Percentiles rank a stretch among this genome's conserved stretches.
Conservation (phyloP, 768 basidiomycete species). For the Termitomyces sp. region DNA sequence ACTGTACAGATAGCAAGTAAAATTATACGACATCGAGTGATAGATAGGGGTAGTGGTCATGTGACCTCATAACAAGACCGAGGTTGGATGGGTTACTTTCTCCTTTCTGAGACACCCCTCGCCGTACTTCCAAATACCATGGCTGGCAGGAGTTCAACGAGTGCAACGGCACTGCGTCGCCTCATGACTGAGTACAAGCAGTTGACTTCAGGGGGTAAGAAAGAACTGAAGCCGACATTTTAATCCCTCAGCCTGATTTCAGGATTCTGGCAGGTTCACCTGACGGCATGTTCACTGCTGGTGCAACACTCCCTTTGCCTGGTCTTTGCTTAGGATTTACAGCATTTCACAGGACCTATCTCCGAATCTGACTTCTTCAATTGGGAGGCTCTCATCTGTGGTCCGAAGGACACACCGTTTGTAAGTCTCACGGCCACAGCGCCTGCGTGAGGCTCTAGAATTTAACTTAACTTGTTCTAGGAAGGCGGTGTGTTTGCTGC, state of each 20-base stretch:
- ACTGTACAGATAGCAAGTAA: not conserved
- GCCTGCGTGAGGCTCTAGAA: not conserved
- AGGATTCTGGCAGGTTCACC: constrained; percentile 55
- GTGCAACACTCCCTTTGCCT: constrained; percentile 24
- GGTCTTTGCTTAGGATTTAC: not conserved
- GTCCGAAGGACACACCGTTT: constrained; percentile 93
- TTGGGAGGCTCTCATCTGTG: constrained; percentile 93
- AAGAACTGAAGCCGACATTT: not conserved
- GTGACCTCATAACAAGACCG: not conserved
- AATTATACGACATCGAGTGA: not conserved
- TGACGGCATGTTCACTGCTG: constrained; percentile 96
- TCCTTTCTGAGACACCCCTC: not conserved
- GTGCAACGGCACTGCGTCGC: constrained; percentile 72
- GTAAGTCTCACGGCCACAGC: constrained; percentile 37
- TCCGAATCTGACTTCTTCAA: constrained; percentile 93
- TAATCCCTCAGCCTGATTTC: constrained; percentile 6
- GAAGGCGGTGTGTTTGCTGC: constrained; percentile 96
- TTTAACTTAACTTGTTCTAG: constrained; percentile 29
- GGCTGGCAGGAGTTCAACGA: constrained; percentile 50
- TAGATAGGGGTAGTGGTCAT: not conserved
- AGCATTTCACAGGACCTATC: constrained; percentile 58
- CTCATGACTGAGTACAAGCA: constrained; percentile 94
- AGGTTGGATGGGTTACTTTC: not conserved
- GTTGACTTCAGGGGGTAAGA: constrained; percentile 69
- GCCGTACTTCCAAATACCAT: constrained; percentile 22